phyloP scores from a whole-genome alignment of 345 rosid genomes.

The Gossypium mustelinum region DNA sequence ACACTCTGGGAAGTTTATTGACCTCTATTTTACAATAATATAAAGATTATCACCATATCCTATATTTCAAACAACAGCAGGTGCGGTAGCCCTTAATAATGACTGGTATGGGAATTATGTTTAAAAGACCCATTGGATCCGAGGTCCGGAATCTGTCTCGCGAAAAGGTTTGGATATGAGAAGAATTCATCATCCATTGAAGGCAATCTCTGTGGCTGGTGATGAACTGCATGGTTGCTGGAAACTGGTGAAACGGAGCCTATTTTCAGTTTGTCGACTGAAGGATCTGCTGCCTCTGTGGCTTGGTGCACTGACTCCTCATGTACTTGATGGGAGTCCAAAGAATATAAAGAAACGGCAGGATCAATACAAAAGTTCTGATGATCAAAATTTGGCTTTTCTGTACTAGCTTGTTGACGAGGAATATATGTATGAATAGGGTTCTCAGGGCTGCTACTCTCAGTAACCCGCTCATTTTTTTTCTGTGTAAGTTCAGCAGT shows the following conservation, averaged over 20 bases:
- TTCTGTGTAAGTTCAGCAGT: constrained; percentile 62
- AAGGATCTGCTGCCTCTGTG: constrained; percentile 27
- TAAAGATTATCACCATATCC: constrained; percentile 7
- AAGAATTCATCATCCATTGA: constrained; percentile 78
- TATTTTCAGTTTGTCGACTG: constrained; percentile 29
- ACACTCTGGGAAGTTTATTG: neutral
- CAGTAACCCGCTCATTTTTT: constrained; percentile 36
- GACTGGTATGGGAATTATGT: constrained; percentile 26
- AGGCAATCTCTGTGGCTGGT: constrained; percentile 61
- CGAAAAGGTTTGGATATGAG: constrained; percentile 77
- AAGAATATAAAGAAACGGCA: constrained; percentile 1
- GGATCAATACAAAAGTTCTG: constrained; percentile 32
- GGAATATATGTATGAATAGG: constrained; percentile 47
- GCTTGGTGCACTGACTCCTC: constrained; percentile 11
- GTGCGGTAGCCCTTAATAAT: neutral
- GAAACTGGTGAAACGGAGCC: constrained; percentile 29
- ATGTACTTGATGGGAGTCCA: neutral
- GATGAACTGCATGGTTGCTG: constrained; percentile 20
- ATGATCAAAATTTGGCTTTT: constrained; percentile 35
- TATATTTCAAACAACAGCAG: neutral
- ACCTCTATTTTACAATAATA: constrained; percentile 18
- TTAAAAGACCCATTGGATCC: constrained; percentile 30
- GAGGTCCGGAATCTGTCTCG: constrained; percentile 29
- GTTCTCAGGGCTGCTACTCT: constrained; percentile 41
- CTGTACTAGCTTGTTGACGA: constrained; percentile 27